Evolutionary conservation across 2,329 filamentous ascomycete genomes (phyloP), one percentile per base, ranked within the genome.

Genomic region (Colletotrichum endophyticum): DNA sequence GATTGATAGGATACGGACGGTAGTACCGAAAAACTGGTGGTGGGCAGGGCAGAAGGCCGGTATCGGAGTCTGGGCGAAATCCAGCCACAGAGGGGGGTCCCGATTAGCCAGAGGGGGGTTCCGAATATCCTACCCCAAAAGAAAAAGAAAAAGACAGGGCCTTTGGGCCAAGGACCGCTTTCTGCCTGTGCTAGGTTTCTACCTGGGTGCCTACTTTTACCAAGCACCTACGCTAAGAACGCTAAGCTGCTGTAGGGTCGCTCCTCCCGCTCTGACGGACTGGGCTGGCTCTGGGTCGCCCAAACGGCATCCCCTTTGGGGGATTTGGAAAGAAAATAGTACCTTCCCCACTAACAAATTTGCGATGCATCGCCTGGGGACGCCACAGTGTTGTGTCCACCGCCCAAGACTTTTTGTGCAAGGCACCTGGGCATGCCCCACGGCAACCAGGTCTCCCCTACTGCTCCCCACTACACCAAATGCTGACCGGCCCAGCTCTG

Each of bases 181-280:
- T 56, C 69, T 72, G 49, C 61, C 62, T 67, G 36, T 72, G 73
- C 44, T 39, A 44, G 36, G 36, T 39, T 39, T 39, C 36, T 39
- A 39, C 36, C 36, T 39, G 15, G 36, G 22, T 27, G 22, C n/a
- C n/a, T 53, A 22, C 44, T 22, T 22, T 22, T 13, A 53, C 44
- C 44, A 53, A 53, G 44, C 44, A 53, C 44, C 22, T 12, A 28
- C 72, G 68, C 73, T 68, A 72, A 39, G 16, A 25, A 63, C 69
- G 39, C 69, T 68, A 68, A 63, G 49, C 12, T 72, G 70, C 73
- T 25, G 62, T 63, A 67, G 56, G 34, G 69, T 39, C 63, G 56
- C 69, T 75, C 69, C 73, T 75, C 69, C 73, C 73, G 73, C 72
- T 71, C 72, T 74, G 72, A 74, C 44, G 67, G 32, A 49, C 67